Percentiles rank a stretch among this genome's conserved stretches.
Conservation (phyloP, 1,284 basidiomycete genomes). For the Austroboletus novae-zelandiae region DNA sequence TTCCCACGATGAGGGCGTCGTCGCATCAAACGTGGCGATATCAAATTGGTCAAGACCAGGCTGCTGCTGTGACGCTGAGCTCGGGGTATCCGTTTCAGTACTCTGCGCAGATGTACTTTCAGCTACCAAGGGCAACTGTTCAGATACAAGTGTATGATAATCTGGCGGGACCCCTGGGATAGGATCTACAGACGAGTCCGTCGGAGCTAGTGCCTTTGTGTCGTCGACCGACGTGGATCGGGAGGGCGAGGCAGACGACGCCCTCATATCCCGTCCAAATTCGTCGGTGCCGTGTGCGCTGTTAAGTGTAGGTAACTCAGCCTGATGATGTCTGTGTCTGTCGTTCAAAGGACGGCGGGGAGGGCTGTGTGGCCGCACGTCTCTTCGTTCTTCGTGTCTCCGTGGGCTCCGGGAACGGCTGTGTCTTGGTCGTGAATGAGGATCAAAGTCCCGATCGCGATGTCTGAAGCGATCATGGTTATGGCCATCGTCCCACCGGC, state of each 20-base stretch:
- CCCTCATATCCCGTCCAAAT: constrained; percentile 75
- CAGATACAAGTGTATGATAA: constrained; percentile 49
- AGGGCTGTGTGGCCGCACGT: constrained; percentile 56
- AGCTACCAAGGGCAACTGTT: constrained; percentile 44
- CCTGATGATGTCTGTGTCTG: constrained; percentile 20
- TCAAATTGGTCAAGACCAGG: constrained; percentile 66
- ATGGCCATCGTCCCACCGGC: constrained; percentile 40
- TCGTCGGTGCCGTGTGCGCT: constrained; percentile 61
- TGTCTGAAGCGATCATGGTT: constrained; percentile 47
- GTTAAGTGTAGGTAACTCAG: constrained; percentile 22
- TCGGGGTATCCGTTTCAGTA: constrained; percentile 34
- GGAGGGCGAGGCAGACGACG: constrained; percentile 37
- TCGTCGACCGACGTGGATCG: constrained; percentile 33
- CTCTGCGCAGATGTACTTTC: constrained; percentile 50
- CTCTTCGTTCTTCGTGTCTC: constrained; percentile 49
- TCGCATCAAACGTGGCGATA: constrained; percentile 65
- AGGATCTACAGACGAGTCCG: constrained; percentile 38
- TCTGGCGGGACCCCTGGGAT: constrained; percentile 38
- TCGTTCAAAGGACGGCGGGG: constrained; percentile 42
- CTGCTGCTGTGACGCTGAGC: constrained; percentile 37
- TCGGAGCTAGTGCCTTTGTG: constrained; percentile 32
- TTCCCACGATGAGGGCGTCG: constrained; percentile 69
- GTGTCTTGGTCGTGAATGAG: constrained; percentile 41
- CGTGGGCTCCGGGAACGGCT: constrained; percentile 74
- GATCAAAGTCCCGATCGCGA: constrained; percentile 47